A percentile compares a stretch with the other conserved stretches of the same genome.
These are phyloP conservation scores for Sindora glabra DNA, from an alignment of 306 rosid species.

Conservation along the genomic window DNA sequence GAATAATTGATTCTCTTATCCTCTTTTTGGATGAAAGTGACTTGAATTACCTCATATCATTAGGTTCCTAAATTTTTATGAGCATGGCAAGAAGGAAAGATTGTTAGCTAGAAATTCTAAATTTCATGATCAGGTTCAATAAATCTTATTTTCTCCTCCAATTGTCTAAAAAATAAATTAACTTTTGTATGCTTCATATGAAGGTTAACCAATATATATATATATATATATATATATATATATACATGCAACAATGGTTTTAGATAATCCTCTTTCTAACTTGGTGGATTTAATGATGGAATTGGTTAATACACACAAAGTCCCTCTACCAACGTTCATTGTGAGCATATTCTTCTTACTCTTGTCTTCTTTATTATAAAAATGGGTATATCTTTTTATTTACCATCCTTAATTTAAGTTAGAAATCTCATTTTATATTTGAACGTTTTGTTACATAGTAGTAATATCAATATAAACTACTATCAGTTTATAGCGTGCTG, in stretches of 20 bases:
- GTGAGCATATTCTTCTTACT: constrained; percentile 44
- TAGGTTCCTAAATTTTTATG: constrained; percentile 65
- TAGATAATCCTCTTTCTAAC: constrained; percentile 93
- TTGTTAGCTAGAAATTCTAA: constrained; percentile 65
- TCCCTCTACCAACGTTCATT: constrained; percentile 87
- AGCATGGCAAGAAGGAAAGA: constrained; percentile 73
- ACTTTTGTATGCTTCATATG: constrained; percentile 13
- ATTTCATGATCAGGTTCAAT: constrained; percentile 65
- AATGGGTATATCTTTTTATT: neutral
- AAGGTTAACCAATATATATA: constrained; percentile 18
- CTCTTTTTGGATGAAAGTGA: constrained; percentile 12
- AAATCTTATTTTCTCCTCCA: neutral
- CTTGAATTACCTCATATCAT: constrained; percentile 29
- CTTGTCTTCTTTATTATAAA: neutral
- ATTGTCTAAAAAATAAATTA: constrained; percentile 3
- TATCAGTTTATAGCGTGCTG: no score
- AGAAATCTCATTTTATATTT: neutral
- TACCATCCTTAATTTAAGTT: neutral
- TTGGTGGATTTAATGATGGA: constrained; percentile 99
- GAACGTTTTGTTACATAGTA: neutral
- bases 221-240: no score
- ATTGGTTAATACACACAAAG: constrained; percentile 71
- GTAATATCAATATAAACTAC: no score
- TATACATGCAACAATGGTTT: constrained; percentile 95
- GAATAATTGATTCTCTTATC: constrained; percentile 10